These are phyloP conservation scores for Pezicula carpinea DNA, from an alignment of 2,329 filamentous ascomycete genomes.

Conservation along the genomic window DNA sequence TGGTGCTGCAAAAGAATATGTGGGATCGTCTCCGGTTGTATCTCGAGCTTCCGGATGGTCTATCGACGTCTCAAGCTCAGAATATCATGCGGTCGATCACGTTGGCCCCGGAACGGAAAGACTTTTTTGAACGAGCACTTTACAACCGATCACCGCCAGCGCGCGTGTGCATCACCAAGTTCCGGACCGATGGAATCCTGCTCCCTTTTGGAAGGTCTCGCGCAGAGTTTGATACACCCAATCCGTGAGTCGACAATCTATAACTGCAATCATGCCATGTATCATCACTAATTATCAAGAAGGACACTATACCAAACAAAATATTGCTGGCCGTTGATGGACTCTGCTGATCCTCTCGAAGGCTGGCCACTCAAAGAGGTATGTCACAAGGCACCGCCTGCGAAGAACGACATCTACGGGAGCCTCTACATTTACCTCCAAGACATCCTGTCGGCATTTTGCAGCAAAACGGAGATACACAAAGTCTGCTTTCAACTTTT, in stretches of 20 bases:
- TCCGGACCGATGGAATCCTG: constrained; percentile 34
- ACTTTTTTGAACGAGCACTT: constrained; percentile 30
- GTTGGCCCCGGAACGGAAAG: constrained; percentile 24
- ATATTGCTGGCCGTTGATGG: constrained; percentile 32
- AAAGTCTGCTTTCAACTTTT: constrained; percentile 25
- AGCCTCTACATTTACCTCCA: constrained; percentile 31
- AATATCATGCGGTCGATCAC: constrained; percentile 24
- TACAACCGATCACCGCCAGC: constrained; percentile 18
- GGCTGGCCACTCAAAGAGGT: constrained; percentile 33
- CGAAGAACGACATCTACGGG: constrained; percentile 34
- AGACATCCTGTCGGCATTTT: constrained; percentile 27
- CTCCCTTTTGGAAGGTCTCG: constrained; percentile 33
- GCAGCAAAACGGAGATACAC: constrained; percentile 14
- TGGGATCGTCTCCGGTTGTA: constrained; percentile 28
- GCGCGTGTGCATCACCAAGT: constrained; percentile 27
- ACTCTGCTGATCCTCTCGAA: constrained; percentile 30
- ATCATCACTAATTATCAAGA: not conserved
- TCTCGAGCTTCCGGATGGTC: constrained; percentile 21
- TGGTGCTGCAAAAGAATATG: constrained; percentile 26
- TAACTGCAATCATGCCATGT: not conserved
- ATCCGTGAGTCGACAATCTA: constrained; percentile 31
- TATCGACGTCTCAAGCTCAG: constrained; percentile 21
- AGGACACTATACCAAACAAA: constrained; percentile 32
- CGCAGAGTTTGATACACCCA: constrained; percentile 31
- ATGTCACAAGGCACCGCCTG: constrained; percentile 10